Percentiles rank a stretch among this genome's conserved stretches.
phyloP scores from a whole-genome alignment of 345 rosid genomes.

The Gossypium thurberi region DNA sequence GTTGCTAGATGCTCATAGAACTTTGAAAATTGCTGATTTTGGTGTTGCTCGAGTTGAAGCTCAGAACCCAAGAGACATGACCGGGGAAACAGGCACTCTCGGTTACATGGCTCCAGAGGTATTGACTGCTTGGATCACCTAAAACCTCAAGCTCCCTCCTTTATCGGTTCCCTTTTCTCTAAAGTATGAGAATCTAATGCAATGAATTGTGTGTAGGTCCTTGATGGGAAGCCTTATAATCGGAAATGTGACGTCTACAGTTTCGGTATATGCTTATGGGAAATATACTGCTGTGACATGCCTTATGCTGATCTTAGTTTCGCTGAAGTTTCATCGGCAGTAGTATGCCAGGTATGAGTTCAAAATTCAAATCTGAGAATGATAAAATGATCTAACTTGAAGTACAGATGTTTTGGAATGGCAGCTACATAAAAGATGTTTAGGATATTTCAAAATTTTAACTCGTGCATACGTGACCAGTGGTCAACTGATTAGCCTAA shows the following conservation, averaged over 20 bases:
- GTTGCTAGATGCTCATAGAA: conserved; percentile 59
- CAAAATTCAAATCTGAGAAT: neutral
- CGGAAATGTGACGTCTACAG: conserved; percentile 83
- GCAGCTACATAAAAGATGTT: neutral
- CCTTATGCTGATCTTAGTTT: conserved; percentile 68
- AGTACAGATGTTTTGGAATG: neutral
- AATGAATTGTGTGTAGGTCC: conserved; percentile 39
- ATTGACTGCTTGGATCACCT: conserved; percentile 7
- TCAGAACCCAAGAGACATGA: conserved; percentile 83
- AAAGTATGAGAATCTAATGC: conserved; percentile 8
- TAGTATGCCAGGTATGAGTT: conserved; percentile 52
- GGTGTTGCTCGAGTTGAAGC: conserved; percentile 90
- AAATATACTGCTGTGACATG: conserved; percentile 84
- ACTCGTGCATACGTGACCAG: neutral
- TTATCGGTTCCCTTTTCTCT: neutral
- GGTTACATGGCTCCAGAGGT: conserved; percentile 95
- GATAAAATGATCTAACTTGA: neutral
- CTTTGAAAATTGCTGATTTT: conserved; percentile 71
- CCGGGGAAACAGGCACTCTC: conserved; percentile 84
- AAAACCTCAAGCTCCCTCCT: neutral
- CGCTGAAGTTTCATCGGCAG: conserved; percentile 69
- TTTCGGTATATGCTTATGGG: conserved; percentile 86
- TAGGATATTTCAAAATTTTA: neutral
- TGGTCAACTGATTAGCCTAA: neutral
- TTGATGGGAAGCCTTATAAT: conserved; percentile 77